These are phyloP conservation scores for Hyaloraphidium curvatum DNA, from an alignment of 192 early-diverging fungal species.

Conservation along the genomic window DNA sequence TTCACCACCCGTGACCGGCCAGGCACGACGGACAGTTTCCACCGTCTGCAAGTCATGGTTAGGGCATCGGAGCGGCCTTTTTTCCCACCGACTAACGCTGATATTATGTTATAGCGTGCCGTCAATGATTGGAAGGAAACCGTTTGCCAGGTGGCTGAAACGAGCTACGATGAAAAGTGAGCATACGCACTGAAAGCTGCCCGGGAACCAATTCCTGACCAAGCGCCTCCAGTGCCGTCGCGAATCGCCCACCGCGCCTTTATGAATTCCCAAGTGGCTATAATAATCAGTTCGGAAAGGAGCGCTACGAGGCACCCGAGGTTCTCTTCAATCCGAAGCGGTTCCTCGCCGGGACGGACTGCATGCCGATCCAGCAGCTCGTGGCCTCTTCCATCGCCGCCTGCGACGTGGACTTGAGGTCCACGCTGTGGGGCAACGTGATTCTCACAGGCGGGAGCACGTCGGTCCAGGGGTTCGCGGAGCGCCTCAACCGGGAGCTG, in stretches of 20 bases:
- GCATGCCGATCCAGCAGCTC: conserved; percentile 44
- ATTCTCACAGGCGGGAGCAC: conserved; percentile 83
- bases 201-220: background rate
- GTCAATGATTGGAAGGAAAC: conserved; percentile 90
- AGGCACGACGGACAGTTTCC: conserved; percentile 40
- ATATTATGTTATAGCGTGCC: conserved; percentile 33
- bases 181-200: background rate
- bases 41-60: conserved; percentile 53
- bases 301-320: conserved; percentile 70
- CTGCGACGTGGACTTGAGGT: conserved; percentile 78
- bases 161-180: conserved; percentile 47
- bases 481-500: conserved; percentile 61
- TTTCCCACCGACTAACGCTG: background rate
- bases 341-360: conserved; percentile 22
- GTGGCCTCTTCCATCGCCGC: conserved; percentile 44
- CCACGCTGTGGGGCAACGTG: conserved; percentile 57
- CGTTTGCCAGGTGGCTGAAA: conserved; percentile 61
- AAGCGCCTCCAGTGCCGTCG: conserved; percentile 2
- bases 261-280: conserved; percentile 95
- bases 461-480: conserved; percentile 66
- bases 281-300: conserved; percentile 56
- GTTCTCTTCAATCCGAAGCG: conserved; percentile 62
- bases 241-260: conserved; percentile 55
- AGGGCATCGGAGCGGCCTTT: background rate
- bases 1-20: conserved; percentile 28